These are phyloP conservation scores for Malassezia yamatoensis DNA, from an alignment of 1,284 basidiomycete species.

Conservation along the genomic window DNA sequence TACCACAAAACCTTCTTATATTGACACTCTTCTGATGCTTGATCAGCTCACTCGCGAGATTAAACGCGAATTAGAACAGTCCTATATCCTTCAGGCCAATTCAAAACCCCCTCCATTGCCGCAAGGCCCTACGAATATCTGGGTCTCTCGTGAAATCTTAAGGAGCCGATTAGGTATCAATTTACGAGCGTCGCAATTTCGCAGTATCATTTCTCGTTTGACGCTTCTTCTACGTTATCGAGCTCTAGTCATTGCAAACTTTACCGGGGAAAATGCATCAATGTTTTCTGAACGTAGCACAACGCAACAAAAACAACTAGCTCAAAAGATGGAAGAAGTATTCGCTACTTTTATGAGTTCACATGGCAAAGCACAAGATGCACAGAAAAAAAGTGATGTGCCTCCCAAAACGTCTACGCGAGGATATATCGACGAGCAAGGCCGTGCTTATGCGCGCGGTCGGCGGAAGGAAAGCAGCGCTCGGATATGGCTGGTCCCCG, in stretches of 20 bases:
- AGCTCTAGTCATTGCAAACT: conserved; percentile 48
- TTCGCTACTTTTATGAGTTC: conserved; percentile 29
- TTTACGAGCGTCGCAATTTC: conserved; percentile 65
- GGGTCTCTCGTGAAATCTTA: conserved; percentile 61
- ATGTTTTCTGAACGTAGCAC: conserved; percentile 3
- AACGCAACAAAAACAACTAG: conserved; percentile 13
- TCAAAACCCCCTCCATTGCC: conserved; percentile 52
- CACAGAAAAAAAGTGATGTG: background rate
- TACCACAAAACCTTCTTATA: conserved; percentile 69
- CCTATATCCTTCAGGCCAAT: conserved; percentile 67
- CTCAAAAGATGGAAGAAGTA: conserved; percentile 22
- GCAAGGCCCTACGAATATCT: conserved; percentile 48
- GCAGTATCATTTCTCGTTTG: conserved; percentile 59
- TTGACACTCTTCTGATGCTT: conserved; percentile 62
- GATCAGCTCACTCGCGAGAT: conserved; percentile 59
- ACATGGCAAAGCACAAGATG: conserved; percentile 17
- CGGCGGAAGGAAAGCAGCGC: conserved; percentile 38
- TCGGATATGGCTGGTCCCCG: conserved; percentile 84
- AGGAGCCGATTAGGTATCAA: conserved; percentile 55
- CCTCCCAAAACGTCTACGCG: conserved; percentile 1
- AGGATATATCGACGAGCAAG: conserved; percentile 22
- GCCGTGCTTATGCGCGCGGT: conserved; percentile 31
- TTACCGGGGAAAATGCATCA: conserved; percentile 3
- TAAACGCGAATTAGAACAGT: conserved; percentile 57
- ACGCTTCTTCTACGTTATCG: conserved; percentile 64